Evolutionary conservation across 495 filamentous ascomycete species (phyloP), one percentile per base, ranked within the genome.

Genomic region (Penicillium canariense): DNA sequence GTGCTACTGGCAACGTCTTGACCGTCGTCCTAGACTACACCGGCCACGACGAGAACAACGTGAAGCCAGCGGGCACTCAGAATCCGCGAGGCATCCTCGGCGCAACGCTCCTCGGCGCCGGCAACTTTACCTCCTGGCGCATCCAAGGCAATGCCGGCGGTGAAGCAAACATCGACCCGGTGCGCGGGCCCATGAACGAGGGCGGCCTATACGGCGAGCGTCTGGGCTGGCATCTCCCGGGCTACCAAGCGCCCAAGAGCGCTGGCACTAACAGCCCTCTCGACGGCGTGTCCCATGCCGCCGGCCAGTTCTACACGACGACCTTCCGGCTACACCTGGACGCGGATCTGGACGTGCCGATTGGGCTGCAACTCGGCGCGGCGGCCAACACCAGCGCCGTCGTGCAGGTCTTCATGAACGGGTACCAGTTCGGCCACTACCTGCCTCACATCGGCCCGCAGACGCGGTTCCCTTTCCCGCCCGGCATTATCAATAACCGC

Each of bases 91-190:
- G 88, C 6, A 83, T 90, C 30, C 58, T 88, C 1, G 73, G 80
- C 46, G 87, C 84, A 39, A 61, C 62, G 0, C 64, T 81, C 15
- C 62, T 67, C 5, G 72, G 74, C n/a, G 73, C 74, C 14, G 72
- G 72, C 50, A 48, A 73, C 20, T 77, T 68, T 48, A 69, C 84
- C 4, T 78, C 75, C 12, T 91, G 88, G 88, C 88, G 86, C 66
- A 69, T 92, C 14, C 86, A 85, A 11, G 88, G 88, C 8, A 91
- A 90, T 50, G 73, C 89, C 0, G 84, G 84, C 22, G 89, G 89
- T 10, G 85, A 89, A 54, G 58, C 79, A 14, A 88, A 87, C 63
- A 52, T 68, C 8, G 88, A 93, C 52, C 74, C 75, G 3, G 68
- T 74, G 1, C 82, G 87, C 20, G 86, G 87, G 1, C 87, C 85